phyloP scores from a whole-genome alignment of 371 early-diverging fungal species.

The Cokeromyces recurvatus region DNA sequence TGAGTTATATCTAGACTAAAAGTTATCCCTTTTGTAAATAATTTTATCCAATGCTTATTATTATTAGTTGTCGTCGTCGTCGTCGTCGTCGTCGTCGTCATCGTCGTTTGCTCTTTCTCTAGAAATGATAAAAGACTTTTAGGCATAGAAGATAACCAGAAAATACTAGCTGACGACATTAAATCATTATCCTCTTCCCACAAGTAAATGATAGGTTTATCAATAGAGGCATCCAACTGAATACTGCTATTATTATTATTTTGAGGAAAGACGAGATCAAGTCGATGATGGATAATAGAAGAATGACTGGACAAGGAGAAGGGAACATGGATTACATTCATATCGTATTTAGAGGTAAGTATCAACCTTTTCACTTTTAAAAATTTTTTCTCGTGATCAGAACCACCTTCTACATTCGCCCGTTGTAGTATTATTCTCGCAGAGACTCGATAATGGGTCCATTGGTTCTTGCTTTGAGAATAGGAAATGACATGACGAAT shows the following conservation, averaged over 20 bases:
- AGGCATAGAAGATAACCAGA: slow-evolving; percentile 9
- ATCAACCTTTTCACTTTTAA: too few species aligned
- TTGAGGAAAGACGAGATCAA: background rate
- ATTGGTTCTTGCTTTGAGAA: background rate
- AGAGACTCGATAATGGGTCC: background rate
- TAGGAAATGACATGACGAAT: too few species aligned
- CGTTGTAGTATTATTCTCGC: slow-evolving; percentile 3
- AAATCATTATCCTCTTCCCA: background rate
- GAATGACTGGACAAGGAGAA: too few species aligned
- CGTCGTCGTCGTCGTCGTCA: too few species aligned
- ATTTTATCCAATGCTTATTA: too few species aligned
- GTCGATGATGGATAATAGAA: background rate
- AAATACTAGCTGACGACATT: background rate
- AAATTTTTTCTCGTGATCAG: background rate
- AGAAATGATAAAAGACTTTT: too few species aligned
- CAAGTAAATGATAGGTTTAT: slow-evolving; percentile 8
- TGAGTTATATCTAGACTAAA: slow-evolving; percentile 13
- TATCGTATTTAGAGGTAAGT: too few species aligned
- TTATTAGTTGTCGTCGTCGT: too few species aligned
- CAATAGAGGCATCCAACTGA: slow-evolving; percentile 8
- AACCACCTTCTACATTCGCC: slow-evolving; percentile 1
- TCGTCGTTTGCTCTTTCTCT: too few species aligned
- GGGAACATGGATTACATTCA: too few species aligned
- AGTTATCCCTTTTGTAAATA: background rate
- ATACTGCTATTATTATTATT: slow-evolving; percentile 1